These are phyloP conservation scores for Sarcodon sp. DNA, from an alignment of 768 basidiomycete species.

Conservation along the genomic window DNA sequence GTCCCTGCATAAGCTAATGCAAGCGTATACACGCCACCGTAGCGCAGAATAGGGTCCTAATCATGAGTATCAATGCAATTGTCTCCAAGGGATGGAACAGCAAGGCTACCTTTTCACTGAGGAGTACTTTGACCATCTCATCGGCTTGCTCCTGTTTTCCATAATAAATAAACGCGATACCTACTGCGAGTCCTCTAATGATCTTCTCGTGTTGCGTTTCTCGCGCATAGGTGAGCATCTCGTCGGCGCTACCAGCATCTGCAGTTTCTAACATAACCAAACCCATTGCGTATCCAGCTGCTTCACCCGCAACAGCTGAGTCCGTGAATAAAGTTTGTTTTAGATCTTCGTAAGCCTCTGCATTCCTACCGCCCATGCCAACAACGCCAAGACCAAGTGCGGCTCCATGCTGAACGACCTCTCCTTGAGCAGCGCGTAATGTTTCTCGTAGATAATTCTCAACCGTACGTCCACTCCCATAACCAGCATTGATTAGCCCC, in stretches of 20 bases:
- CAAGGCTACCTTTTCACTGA: slow-evolving; percentile 75
- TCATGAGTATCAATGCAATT: slow-evolving; percentile 5
- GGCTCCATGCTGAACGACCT: slow-evolving; percentile 94
- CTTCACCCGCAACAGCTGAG: slow-evolving; percentile 93
- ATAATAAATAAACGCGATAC: slow-evolving; percentile 86
- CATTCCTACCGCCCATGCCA: slow-evolving; percentile 84
- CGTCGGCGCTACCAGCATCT: slow-evolving; percentile 63
- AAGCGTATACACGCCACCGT: slow-evolving; percentile 94
- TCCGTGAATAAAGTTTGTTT: slow-evolving; percentile 84
- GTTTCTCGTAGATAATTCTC: slow-evolving; percentile 71
- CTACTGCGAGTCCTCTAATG: slow-evolving; percentile 89
- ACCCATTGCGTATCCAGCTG: slow-evolving; percentile 95
- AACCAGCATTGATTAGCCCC: slow-evolving; percentile 89
- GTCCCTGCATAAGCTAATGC: slow-evolving; percentile 96
- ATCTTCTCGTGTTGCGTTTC: slow-evolving; percentile 99
- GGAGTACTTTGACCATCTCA: slow-evolving; percentile 58
- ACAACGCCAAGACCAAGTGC: slow-evolving; percentile 94
- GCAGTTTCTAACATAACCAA: slow-evolving; percentile 96
- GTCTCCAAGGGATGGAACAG: background rate
- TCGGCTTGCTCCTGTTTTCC: slow-evolving; percentile 91
- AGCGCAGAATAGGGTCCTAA: slow-evolving; percentile 92
- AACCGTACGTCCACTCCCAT: slow-evolving; percentile 56
- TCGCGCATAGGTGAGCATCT: slow-evolving; percentile 92
- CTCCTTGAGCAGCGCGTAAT: slow-evolving; percentile 61
- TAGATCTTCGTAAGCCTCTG: slow-evolving; percentile 85